Evolutionary conservation across 164 flowering plant genomes (phyloP).

Genomic region (Houttuynia cordata): DNA sequence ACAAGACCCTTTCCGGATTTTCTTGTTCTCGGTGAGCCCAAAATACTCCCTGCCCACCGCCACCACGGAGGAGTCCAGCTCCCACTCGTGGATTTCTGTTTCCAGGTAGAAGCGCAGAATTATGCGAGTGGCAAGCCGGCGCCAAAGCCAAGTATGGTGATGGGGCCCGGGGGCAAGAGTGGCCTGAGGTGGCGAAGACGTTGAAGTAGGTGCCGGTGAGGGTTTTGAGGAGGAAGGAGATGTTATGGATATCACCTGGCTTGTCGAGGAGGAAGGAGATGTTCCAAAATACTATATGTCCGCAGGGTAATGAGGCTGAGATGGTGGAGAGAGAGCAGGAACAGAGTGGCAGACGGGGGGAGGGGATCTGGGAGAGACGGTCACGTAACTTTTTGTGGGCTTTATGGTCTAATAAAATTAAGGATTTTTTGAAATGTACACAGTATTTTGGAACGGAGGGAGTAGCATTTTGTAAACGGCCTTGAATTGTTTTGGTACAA

Average conservation of each 20-base stretch:
- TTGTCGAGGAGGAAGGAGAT: slow-evolving; percentile 70
- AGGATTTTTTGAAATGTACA: no score
- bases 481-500: no score
- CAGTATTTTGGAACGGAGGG: no score
- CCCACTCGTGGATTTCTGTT: slow-evolving; percentile 64
- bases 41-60: slow-evolving; percentile 71
- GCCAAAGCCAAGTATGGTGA: slow-evolving; percentile 80
- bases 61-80: slow-evolving; percentile 75
- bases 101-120: slow-evolving; percentile 49
- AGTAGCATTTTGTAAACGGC: no score
- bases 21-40: slow-evolving; percentile 35
- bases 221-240: slow-evolving; percentile 37
- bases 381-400: no score
- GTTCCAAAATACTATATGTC: no score
- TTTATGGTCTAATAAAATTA: no score
- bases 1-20: slow-evolving; percentile 37
- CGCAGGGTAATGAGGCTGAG: no score
- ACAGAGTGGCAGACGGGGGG: no score
- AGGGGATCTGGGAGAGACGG: no score
- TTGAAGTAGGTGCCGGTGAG: slow-evolving; percentile 69
- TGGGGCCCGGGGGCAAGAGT: slow-evolving; percentile 62
- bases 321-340: no score
- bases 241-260: slow-evolving; percentile 92
- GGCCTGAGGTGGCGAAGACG: slow-evolving; percentile 81
- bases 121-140: slow-evolving; percentile 70